Evolutionary conservation across 495 filamentous ascomycete species (phyloP).

Genomic region (Xylaria nigripes): DNA sequence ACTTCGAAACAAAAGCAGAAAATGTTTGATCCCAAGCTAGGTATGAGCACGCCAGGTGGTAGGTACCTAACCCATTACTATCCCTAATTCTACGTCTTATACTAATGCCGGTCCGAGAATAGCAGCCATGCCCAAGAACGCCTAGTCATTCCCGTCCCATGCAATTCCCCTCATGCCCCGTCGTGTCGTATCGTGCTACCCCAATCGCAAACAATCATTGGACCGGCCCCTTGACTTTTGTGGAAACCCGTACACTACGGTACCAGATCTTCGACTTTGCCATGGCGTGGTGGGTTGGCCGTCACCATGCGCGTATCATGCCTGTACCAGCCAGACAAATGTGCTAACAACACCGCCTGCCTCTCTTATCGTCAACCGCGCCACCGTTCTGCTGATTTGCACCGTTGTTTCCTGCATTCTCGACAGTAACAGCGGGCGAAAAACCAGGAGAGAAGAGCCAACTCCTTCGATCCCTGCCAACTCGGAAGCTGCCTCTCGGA

Average conservation of each 20-base stretch:
- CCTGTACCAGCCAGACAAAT: neutral
- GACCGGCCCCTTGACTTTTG: neutral
- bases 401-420: constrained; percentile 26
- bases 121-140: constrained; percentile 4
- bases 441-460: constrained; percentile 51
- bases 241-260: too few species aligned
- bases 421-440: constrained; percentile 41
- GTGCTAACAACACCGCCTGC: constrained; percentile 43
- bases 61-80: neutral
- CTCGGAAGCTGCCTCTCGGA: constrained; percentile 49
- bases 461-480: constrained; percentile 54
- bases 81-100: neutral
- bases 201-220: neutral
- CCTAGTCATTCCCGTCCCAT: neutral
- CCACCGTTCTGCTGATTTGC: constrained; percentile 24
- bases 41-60: neutral
- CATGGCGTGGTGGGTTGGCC: neutral
- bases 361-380: constrained; percentile 23
- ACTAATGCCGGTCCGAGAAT: constrained; percentile 1
- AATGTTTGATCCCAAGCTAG: too few species aligned
- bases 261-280: neutral
- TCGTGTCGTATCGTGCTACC: neutral
- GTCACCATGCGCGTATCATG: neutral
- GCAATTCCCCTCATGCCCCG: neutral
- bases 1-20: too few species aligned